Evolutionary conservation across 306 rosid species (phyloP).

Genomic region (Cucurbita moschata): DNA sequence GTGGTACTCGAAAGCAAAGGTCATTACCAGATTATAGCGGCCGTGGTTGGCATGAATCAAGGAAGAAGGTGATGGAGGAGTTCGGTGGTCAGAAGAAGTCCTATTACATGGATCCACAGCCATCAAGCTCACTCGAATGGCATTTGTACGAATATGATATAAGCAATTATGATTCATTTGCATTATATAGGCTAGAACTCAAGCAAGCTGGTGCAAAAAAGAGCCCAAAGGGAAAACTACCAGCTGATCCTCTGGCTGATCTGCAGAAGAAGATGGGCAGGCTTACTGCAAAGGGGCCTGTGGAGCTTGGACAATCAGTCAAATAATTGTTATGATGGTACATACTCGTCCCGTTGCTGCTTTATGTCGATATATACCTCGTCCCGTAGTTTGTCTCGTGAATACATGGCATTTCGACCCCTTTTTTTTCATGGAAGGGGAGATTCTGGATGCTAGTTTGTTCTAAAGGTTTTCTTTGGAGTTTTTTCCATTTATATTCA

Average conservation of each 20-base stretch:
- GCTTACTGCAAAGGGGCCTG: conserved; percentile 83
- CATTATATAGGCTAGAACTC: conserved; percentile 77
- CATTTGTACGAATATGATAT: conserved; percentile 93
- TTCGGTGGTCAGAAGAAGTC: conserved; percentile 87
- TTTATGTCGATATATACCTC: not conserved
- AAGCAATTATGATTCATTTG: conserved; percentile 76
- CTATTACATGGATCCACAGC: conserved; percentile 98
- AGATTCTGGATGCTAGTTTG: not conserved
- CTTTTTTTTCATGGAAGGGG: not conserved
- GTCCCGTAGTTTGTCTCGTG: not conserved
- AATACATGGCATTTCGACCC: not conserved
- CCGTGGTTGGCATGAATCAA: conserved; percentile 99
- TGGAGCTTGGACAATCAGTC: conserved; percentile 49
- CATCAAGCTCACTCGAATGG: conserved; percentile 76
- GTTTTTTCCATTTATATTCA: not conserved
- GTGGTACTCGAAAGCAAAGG: conserved; percentile 95
- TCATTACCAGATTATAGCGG: conserved; percentile 89
- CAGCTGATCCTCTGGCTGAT: conserved; percentile 77
- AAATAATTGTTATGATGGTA: conserved; percentile 7
- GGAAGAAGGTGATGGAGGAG: conserved; percentile 88
- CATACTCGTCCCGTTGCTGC: not conserved
- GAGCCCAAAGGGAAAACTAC: conserved; percentile 54
- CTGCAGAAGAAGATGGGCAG: conserved; percentile 97
- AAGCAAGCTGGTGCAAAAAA: conserved; percentile 83
- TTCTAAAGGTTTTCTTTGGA: conserved; percentile 4